Evolutionary conservation across 345 rosid genomes (phyloP).

Genomic region (Alliaria petiolata): DNA sequence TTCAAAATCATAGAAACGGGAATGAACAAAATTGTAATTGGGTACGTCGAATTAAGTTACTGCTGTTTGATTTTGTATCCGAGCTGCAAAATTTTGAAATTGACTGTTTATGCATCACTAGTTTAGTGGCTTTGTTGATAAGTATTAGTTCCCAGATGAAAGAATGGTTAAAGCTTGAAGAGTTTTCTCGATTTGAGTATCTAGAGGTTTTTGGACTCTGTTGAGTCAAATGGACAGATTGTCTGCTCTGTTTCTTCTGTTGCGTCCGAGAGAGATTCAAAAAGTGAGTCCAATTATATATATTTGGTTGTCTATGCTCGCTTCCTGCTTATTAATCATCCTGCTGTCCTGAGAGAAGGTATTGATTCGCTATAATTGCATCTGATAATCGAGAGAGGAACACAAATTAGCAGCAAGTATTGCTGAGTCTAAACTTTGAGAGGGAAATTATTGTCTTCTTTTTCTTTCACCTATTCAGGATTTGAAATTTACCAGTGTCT

Average conservation of each 20-base stretch:
- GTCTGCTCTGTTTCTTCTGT: not conserved
- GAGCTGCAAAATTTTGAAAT: not conserved
- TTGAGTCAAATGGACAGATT: not conserved
- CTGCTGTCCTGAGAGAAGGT: not conserved
- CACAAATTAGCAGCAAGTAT: not conserved
- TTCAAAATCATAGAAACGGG: not conserved
- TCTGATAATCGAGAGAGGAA: not conserved
- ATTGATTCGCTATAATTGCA: not conserved
- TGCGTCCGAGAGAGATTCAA: not conserved
- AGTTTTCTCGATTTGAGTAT: not conserved
- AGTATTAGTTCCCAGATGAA: not conserved
- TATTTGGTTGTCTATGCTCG: not conserved
- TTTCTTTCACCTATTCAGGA: not conserved
- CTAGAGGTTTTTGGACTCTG: not conserved
- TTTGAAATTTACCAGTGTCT: not conserved
- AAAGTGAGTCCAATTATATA: not conserved
- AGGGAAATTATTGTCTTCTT: not conserved
- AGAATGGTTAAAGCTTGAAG: not conserved
- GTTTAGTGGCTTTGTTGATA: not conserved
- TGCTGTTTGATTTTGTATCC: constrained; percentile 1
- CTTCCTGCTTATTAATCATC: not conserved
- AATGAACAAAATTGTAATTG: not conserved
- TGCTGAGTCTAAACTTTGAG: not conserved
- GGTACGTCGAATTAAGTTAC: not conserved
- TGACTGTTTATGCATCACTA: not conserved